A percentile compares a stretch with the other conserved stretches of the same genome.
These are phyloP conservation scores for Volutella citrinella DNA, from an alignment of 2,329 filamentous ascomycete species.

Conservation along the genomic window DNA sequence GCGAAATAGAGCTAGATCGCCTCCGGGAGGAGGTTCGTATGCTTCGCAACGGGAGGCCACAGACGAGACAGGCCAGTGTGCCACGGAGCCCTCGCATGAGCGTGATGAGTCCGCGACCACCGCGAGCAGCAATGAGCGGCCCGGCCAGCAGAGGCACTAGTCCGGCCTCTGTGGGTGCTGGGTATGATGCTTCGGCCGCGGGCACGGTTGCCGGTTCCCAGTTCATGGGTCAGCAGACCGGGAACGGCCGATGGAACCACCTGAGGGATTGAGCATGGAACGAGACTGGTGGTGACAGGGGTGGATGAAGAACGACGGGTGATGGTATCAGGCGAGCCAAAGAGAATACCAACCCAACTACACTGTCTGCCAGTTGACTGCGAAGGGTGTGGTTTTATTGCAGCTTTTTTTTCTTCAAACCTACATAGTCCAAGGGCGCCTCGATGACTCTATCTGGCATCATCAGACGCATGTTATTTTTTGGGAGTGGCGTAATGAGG, in stretches of 20 bases:
- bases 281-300: slow-evolving; percentile 4
- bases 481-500: too few species aligned
- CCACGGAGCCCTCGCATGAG: slow-evolving; percentile 55
- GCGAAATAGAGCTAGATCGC: slow-evolving; percentile 49
- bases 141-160: slow-evolving; percentile 49
- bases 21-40: slow-evolving; percentile 46
- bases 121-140: slow-evolving; percentile 30
- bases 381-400: too few species aligned
- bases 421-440: too few species aligned
- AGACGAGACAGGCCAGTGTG: slow-evolving; percentile 55
- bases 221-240: slow-evolving; percentile 36
- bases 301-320: slow-evolving; percentile 6
- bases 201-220: slow-evolving; percentile 34
- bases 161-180: slow-evolving; percentile 38
- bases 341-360: too few species aligned
- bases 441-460: too few species aligned
- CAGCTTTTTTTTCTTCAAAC: too few species aligned
- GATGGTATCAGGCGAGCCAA: too few species aligned
- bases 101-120: slow-evolving; percentile 49
- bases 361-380: too few species aligned
- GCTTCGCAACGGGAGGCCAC: slow-evolving; percentile 48
- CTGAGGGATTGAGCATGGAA: slow-evolving; percentile 35
- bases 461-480: too few species aligned
- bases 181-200: slow-evolving; percentile 24
- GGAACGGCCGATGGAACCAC: slow-evolving; percentile 42